A percentile compares a stretch with the other conserved stretches of the same genome.
Conservation (phyloP, 768 basidiomycete species). For the Panaeolus cyanescens region DNA sequence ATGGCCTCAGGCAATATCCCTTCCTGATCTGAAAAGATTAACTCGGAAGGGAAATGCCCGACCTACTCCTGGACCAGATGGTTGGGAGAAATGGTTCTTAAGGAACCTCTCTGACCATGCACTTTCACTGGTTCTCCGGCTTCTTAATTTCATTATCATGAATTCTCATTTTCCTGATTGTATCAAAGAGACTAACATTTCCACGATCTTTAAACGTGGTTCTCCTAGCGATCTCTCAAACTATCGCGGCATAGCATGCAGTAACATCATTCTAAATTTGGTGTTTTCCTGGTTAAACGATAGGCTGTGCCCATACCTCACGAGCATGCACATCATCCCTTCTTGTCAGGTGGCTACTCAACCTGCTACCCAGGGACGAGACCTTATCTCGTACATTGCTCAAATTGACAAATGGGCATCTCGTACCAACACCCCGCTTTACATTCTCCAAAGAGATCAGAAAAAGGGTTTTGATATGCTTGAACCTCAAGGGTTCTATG, state of each 20-base stretch:
- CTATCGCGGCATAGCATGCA: slow-evolving; percentile 21
- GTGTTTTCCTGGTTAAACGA: slow-evolving; percentile 25
- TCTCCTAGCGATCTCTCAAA: slow-evolving; percentile 27
- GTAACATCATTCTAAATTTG: slow-evolving; percentile 20
- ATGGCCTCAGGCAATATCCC: slow-evolving; percentile 18
- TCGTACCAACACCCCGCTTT: slow-evolving; percentile 15
- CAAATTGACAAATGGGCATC: slow-evolving; percentile 21
- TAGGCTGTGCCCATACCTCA: slow-evolving; percentile 18
- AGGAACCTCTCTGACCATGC: slow-evolving; percentile 23
- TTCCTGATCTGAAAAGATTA: slow-evolving; percentile 20
- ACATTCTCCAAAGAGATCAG: slow-evolving; percentile 24
- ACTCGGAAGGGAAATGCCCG: slow-evolving; percentile 25
- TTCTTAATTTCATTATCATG: slow-evolving; percentile 27
- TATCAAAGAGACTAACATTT: slow-evolving; percentile 23
- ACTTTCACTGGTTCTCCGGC: slow-evolving; percentile 19
- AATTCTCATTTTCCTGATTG: slow-evolving; percentile 23
- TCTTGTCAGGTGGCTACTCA: slow-evolving; percentile 27
- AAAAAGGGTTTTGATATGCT: slow-evolving; percentile 33
- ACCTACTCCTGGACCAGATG: slow-evolving; percentile 31
- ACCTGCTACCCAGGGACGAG: slow-evolving; percentile 25
- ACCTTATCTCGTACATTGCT: slow-evolving; percentile 22
- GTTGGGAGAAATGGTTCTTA: slow-evolving; percentile 37
- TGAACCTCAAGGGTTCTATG: slow-evolving; percentile 30
- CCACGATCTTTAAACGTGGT: slow-evolving; percentile 27
- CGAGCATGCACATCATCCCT: slow-evolving; percentile 20